phyloP scores from a whole-genome alignment of 108 stramenopile species.

The Parmales sp. region DNA sequence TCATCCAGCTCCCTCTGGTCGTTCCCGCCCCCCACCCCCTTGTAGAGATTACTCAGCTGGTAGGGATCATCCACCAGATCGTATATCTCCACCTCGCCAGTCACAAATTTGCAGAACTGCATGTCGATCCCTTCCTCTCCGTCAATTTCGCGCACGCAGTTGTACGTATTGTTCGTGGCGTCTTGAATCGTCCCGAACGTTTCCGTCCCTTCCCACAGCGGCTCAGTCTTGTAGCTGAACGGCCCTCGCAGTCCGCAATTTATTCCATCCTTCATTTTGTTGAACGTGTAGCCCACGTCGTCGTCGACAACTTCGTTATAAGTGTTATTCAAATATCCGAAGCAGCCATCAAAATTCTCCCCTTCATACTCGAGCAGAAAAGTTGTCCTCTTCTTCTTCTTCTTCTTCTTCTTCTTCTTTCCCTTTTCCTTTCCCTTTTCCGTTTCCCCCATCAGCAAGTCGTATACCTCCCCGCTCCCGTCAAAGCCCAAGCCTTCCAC shows the following conservation, averaged over 20 bases:
- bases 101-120: constrained; percentile 13
- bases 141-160: constrained; percentile 24
- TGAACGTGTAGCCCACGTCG: not conserved
- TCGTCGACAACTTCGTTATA: no score
- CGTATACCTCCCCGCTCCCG: not conserved
- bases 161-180: not conserved
- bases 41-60: constrained; percentile 9
- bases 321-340: constrained; percentile 5
- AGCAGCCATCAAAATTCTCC: constrained; percentile 20
- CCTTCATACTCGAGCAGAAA: constrained; percentile 39
- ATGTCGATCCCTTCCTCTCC: constrained; percentile 23
- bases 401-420: not conserved
- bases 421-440: not conserved
- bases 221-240: not conserved
- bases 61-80: not conserved
- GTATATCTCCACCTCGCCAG: not conserved
- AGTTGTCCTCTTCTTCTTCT: not conserved
- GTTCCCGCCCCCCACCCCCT: no score
- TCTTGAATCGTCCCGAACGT: constrained; percentile 28
- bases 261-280: not conserved
- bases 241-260: not conserved
- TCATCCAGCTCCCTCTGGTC: no score
- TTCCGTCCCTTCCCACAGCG: constrained; percentile 24
- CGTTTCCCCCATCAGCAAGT: not conserved
- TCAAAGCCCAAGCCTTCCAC: constrained; percentile 1